These are phyloP conservation scores for Tephrocybe sp. DNA, from an alignment of 768 basidiomycete genomes.

Conservation along the genomic window DNA sequence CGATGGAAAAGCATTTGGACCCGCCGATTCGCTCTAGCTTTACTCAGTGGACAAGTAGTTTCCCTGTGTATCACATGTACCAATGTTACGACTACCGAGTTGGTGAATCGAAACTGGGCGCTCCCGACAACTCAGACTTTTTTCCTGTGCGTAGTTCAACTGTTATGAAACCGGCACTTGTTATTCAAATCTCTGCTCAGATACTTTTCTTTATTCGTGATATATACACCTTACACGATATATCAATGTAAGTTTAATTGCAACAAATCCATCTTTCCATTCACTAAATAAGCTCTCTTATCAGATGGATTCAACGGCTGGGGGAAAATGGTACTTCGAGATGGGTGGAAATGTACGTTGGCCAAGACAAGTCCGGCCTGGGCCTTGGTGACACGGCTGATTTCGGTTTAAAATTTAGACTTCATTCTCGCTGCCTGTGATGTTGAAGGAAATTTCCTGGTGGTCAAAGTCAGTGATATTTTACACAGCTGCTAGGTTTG, in stretches of 20 bases:
- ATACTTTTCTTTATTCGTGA: slow-evolving; percentile 71
- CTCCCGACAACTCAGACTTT: slow-evolving; percentile 80
- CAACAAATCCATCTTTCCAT: neutral
- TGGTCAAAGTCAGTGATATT: slow-evolving; percentile 56
- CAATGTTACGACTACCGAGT: slow-evolving; percentile 81
- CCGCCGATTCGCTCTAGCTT: slow-evolving; percentile 60
- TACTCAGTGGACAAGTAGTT: slow-evolving; percentile 78
- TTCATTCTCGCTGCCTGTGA: slow-evolving; percentile 76
- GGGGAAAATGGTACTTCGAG: slow-evolving; percentile 65
- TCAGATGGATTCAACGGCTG: slow-evolving; percentile 83
- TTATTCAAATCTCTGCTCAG: slow-evolving; percentile 32
- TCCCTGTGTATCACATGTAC: slow-evolving; percentile 89
- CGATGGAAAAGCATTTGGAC: slow-evolving; percentile 82
- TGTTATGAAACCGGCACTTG: neutral
- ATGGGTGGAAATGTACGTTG: slow-evolving; percentile 84
- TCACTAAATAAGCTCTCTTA: slow-evolving; percentile 6
- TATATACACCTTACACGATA: slow-evolving; percentile 88
- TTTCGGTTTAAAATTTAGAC: slow-evolving; percentile 45
- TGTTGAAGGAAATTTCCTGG: slow-evolving; percentile 87
- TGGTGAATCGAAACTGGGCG: slow-evolving; percentile 65
- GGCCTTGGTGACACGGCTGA: neutral
- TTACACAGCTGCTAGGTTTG: neutral
- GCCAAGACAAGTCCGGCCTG: neutral
- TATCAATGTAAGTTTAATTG: slow-evolving; percentile 62
- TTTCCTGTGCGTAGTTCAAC: slow-evolving; percentile 59